Evolutionary conservation across 441 rosid genomes (phyloP).

Genomic region (Croton setiger): DNA sequence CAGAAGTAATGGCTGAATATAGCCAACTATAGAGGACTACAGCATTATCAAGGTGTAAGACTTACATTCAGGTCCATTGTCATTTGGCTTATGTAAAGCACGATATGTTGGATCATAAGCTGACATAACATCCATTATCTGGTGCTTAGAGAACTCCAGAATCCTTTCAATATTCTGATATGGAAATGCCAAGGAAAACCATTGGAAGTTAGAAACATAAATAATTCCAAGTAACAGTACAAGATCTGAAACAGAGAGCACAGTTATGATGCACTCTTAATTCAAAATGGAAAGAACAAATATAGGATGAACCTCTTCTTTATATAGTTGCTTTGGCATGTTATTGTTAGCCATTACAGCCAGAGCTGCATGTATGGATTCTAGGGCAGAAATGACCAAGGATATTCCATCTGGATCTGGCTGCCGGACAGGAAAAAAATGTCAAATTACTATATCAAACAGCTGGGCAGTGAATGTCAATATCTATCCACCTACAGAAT

Average conservation of each 20-base stretch:
- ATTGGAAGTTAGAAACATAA: constrained; percentile 4
- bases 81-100: constrained; percentile 76
- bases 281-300: constrained; percentile 20
- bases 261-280: background rate
- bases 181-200: constrained; percentile 20
- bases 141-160: constrained; percentile 93
- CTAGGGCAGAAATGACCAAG: constrained; percentile 76
- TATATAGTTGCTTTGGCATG: constrained; percentile 96
- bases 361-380: constrained; percentile 91
- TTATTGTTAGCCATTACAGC: constrained; percentile 83
- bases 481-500: background rate
- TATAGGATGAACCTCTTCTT: constrained; percentile 74
- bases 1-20: constrained; percentile 12
- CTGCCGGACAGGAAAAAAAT: constrained; percentile 42
- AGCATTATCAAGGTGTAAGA: constrained; percentile 21
- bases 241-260: background rate
- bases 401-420: constrained; percentile 69
- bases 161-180: constrained; percentile 92
- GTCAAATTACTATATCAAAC: constrained; percentile 1
- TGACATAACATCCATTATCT: constrained; percentile 80
- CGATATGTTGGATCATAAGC: constrained; percentile 94
- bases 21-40: constrained; percentile 12
- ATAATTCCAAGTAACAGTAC: constrained; percentile 14
- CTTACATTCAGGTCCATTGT: constrained; percentile 78
- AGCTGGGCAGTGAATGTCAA: constrained; percentile 9